A percentile compares a stretch with the other conserved stretches of the same genome.
phyloP scores from a whole-genome alignment of 2,329 filamentous ascomycete genomes.

The Phialocephala subalpina region DNA sequence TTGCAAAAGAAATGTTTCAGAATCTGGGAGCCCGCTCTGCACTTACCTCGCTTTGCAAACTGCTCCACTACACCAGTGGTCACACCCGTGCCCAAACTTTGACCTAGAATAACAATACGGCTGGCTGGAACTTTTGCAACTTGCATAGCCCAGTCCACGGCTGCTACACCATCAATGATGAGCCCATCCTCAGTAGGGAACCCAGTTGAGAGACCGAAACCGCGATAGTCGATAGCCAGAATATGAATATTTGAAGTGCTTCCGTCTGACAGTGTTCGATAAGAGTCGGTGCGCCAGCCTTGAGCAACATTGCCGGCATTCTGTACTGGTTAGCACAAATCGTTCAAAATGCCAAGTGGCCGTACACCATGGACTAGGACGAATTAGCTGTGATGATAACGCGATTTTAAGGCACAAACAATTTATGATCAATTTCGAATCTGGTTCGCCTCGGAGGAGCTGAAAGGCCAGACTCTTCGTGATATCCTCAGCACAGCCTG shows the following conservation, averaged over 20 bases:
- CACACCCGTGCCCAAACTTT: slow-evolving; percentile 89
- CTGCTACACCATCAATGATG: slow-evolving; percentile 77
- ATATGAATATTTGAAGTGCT: slow-evolving; percentile 77
- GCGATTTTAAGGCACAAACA: slow-evolving; percentile 53
- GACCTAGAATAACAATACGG: slow-evolving; percentile 82
- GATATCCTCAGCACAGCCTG: slow-evolving; percentile 55
- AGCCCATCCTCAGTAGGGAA: slow-evolving; percentile 81
- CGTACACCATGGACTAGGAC: slow-evolving; percentile 11
- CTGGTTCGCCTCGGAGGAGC: slow-evolving; percentile 68
- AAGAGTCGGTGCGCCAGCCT: slow-evolving; percentile 76
- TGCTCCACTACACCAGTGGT: slow-evolving; percentile 77
- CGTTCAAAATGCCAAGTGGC: neutral
- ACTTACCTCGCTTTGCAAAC: slow-evolving; percentile 63
- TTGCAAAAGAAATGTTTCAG: too few species aligned
- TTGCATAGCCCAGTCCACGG: slow-evolving; percentile 76
- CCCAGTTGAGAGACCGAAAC: slow-evolving; percentile 85
- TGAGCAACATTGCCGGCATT: slow-evolving; percentile 90
- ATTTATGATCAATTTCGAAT: slow-evolving; percentile 69
- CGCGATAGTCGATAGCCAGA: slow-evolving; percentile 89
- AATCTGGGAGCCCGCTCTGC: too few species aligned
- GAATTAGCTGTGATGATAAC: slow-evolving; percentile 19
- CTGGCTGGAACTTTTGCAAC: slow-evolving; percentile 70
- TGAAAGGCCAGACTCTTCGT: slow-evolving; percentile 65
- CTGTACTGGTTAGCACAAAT: slow-evolving; percentile 47
- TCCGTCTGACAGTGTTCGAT: slow-evolving; percentile 77